A percentile compares a stretch with the other conserved stretches of the same genome.
Conservation (phyloP, 2,329 filamentous ascomycete species). For the Aspergillus latus region DNA sequence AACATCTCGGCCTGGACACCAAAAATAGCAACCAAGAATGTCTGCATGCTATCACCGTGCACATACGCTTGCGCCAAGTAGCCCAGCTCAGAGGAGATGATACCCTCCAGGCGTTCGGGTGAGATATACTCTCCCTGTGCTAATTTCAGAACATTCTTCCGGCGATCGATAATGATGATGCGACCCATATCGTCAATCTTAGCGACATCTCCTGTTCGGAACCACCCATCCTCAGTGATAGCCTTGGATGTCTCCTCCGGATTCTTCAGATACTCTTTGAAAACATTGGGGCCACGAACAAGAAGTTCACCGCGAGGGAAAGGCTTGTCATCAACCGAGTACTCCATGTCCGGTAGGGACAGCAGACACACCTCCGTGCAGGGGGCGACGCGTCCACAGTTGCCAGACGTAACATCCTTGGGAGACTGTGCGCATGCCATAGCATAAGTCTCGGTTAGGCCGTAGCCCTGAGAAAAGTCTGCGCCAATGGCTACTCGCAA, state of each 20-base stretch:
- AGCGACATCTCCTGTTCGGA: slow-evolving; percentile 91
- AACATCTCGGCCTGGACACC: slow-evolving; percentile 84
- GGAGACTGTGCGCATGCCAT: slow-evolving; percentile 67
- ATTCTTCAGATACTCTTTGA: slow-evolving; percentile 88
- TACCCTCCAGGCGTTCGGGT: slow-evolving; percentile 94
- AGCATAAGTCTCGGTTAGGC: slow-evolving; percentile 91
- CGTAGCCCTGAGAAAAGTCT: slow-evolving; percentile 83
- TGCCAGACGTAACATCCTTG: slow-evolving; percentile 73
- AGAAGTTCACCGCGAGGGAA: slow-evolving; percentile 87
- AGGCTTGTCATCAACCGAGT: slow-evolving; percentile 82
- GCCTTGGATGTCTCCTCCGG: slow-evolving; percentile 80
- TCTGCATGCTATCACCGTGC: slow-evolving; percentile 83
- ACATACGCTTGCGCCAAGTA: slow-evolving; percentile 81
- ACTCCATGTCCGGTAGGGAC: slow-evolving; percentile 93
- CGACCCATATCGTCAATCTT: slow-evolving; percentile 81
- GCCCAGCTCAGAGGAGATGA: slow-evolving; percentile 78
- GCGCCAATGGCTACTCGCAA: slow-evolving; percentile 79
- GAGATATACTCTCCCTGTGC: slow-evolving; percentile 98
- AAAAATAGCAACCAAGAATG: slow-evolving; percentile 80
- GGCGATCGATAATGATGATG: slow-evolving; percentile 90
- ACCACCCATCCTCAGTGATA: slow-evolving; percentile 89
- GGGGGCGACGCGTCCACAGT: slow-evolving; percentile 72
- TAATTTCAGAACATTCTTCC: slow-evolving; percentile 99
- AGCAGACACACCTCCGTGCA: slow-evolving; percentile 73
- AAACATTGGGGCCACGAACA: slow-evolving; percentile 75